Base-by-base conservation (phyloP, 768 basidiomycete species). In the Chalciporus piperatus region DNA sequence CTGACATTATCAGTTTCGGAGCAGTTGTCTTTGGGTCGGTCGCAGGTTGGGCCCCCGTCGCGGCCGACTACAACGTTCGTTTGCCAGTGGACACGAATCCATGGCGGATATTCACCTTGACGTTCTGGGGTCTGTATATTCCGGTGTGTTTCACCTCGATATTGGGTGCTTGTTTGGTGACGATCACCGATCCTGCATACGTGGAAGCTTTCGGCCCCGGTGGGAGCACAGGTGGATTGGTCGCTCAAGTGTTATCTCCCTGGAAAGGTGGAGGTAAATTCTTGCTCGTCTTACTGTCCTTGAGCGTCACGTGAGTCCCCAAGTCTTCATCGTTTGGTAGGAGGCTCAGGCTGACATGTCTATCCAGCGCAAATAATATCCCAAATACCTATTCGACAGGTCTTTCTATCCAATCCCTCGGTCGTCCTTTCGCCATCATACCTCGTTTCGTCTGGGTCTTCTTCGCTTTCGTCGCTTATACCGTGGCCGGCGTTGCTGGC, bases 21-120 rank as follows among this genome's bases (percentile, higher is more conserved):
- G 75, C 74, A 2, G 76, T 81, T 58, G 65, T 81, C 23, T 82
- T 80, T 60, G 78, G 76, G 2, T 71, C 72, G 0, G 68, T 74
- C 35, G 65, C 73, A 10, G 77, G 80, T 59, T 79, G 77, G 80
- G 74, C 77, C 0, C 74, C 77, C 2, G 57, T 81, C 1, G 80
- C 79, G 3, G 80, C 80, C 6, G 80, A 82, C 60, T 82, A 78
- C 60, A 80, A 80, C 56, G 76, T 75, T 56, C 70, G 74, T 22
- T 64, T 82, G 0, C 80, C 80, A 0, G 73, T 56, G 2, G 58
- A 76, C 47, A 78, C 74, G 3, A 67, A 71, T 11, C 61, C 72
- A 19, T 61, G 63, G 47, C 73, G 72, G 23, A 70, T 81, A 16
- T 82, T 82, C 63, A 30, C 70, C 11, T 53, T 81, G 41, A 81